Evolutionary conservation across 192 early-diverging fungal genomes (phyloP).

Genomic region (Umbelopsis sp.): DNA sequence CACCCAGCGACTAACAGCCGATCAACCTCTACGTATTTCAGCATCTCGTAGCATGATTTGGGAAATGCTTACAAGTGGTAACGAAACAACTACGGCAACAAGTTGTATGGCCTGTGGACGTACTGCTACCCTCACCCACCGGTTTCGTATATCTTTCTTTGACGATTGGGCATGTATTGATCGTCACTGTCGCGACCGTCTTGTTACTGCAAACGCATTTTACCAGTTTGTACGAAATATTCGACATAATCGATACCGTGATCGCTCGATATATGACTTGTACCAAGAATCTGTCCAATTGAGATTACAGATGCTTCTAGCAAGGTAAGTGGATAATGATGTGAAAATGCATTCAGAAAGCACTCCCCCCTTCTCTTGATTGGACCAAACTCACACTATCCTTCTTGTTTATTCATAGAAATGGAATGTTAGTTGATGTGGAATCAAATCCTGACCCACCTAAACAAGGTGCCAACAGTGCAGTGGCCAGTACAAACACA

Average conservation of each 20-base stretch:
- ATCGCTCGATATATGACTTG: constrained; percentile 73
- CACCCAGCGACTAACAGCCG: constrained; percentile 38
- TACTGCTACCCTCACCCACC: constrained; percentile 48
- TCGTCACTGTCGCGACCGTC: constrained; percentile 85
- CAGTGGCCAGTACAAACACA: background rate
- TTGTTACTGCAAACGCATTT: constrained; percentile 88
- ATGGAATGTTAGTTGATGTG: background rate
- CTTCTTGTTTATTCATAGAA: background rate
- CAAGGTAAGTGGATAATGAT: constrained; percentile 17
- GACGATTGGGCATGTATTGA: constrained; percentile 80
- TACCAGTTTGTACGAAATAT: constrained; percentile 89
- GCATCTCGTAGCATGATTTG: constrained; percentile 53
- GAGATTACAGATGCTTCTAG: constrained; percentile 82
- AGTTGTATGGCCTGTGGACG: constrained; percentile 61
- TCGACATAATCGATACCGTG: constrained; percentile 77
- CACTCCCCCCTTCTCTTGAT: too few species aligned
- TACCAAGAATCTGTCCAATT: constrained; percentile 82
- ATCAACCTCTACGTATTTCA: constrained; percentile 55
- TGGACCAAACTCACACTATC: background rate
- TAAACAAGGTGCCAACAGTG: background rate
- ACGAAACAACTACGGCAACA: constrained; percentile 29
- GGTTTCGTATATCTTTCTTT: constrained; percentile 68
- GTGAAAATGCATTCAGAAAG: too few species aligned
- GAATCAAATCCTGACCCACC: background rate
- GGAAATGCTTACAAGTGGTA: constrained; percentile 48